These are phyloP conservation scores for Exophiala lecanii-corni DNA, from an alignment of 2,329 filamentous ascomycete species.

Conservation along the genomic window DNA sequence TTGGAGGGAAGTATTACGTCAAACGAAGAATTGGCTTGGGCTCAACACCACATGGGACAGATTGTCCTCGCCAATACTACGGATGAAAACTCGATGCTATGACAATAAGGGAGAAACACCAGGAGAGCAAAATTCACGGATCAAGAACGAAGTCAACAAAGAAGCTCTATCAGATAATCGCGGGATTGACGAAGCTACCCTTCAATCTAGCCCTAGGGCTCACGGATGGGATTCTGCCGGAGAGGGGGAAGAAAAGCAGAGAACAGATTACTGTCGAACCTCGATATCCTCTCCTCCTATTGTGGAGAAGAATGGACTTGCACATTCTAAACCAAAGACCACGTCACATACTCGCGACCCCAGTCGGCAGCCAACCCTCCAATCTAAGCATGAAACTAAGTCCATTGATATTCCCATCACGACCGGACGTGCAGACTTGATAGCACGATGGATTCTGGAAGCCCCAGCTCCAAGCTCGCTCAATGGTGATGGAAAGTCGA, in stretches of 20 bases:
- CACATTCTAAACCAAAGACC: constrained; percentile 15
- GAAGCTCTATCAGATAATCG: constrained; percentile 65
- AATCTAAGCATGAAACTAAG: constrained; percentile 46
- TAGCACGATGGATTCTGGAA: constrained; percentile 65
- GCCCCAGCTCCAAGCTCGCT: constrained; percentile 41
- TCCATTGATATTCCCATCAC: constrained; percentile 67
- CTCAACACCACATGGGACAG: constrained; percentile 64
- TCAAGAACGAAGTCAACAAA: constrained; percentile 61
- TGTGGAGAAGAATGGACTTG: constrained; percentile 1
- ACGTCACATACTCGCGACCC: constrained; percentile 17
- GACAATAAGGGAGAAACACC: constrained; percentile 37
- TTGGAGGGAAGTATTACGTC: constrained; percentile 71
- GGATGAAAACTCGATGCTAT: constrained; percentile 35
- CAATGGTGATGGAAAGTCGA: constrained; percentile 5
- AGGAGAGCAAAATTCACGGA: constrained; percentile 54
- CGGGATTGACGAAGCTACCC: constrained; percentile 62
- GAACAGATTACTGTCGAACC: constrained; percentile 20
- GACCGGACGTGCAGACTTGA: constrained; percentile 64
- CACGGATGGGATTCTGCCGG: constrained; percentile 54
- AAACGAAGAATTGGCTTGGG: constrained; percentile 64
- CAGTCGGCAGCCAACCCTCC: constrained; percentile 3
- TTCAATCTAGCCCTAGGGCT: constrained; percentile 59
- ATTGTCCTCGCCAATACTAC: constrained; percentile 59
- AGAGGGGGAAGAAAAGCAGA: constrained; percentile 47
- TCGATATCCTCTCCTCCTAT: constrained; percentile 4